A percentile compares a stretch with the other conserved stretches of the same genome.
phyloP scores from a whole-genome alignment of 108 stramenopile species.

The Skeletonema tropicum region DNA sequence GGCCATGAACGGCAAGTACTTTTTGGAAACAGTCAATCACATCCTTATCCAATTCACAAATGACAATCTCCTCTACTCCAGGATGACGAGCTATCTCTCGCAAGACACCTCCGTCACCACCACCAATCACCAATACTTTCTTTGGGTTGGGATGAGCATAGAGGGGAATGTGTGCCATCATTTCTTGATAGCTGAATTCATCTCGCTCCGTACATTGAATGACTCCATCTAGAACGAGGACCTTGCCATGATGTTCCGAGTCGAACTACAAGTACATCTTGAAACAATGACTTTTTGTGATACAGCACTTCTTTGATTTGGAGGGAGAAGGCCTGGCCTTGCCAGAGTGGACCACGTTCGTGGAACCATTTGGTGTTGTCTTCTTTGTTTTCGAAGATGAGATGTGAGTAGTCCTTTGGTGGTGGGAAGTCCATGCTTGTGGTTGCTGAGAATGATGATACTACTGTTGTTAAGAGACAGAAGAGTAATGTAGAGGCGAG shows the following conservation, averaged over 20 bases:
- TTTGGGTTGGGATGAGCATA: constrained; percentile 86
- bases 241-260: constrained; percentile 88
- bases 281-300: constrained; percentile 81
- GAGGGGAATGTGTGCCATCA: constrained; percentile 93
- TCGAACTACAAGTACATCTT: constrained; percentile 98
- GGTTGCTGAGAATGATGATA: not conserved
- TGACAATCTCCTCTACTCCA: constrained; percentile 82
- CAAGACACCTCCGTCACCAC: constrained; percentile 88
- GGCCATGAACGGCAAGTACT: constrained; percentile 82
- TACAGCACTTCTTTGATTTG: constrained; percentile 81
- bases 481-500: not conserved
- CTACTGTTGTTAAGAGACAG: not conserved
- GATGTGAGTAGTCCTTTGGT: constrained; percentile 43
- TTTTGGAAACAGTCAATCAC: constrained; percentile 70
- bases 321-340: constrained; percentile 87
- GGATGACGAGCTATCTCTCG: constrained; percentile 90
- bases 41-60: constrained; percentile 86
- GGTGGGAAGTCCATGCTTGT: constrained; percentile 22
- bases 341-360: constrained; percentile 84
- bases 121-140: constrained; percentile 85
- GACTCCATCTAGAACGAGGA: constrained; percentile 89
- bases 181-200: constrained; percentile 87
- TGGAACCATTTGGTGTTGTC: constrained; percentile 74
- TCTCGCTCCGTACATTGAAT: constrained; percentile 40
- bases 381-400: constrained; percentile 64